Evolutionary conservation across 208 protist genomes (phyloP), one percentile per base, ranked within the genome.

Genomic region (Trypanosoma scelopori): DNA sequence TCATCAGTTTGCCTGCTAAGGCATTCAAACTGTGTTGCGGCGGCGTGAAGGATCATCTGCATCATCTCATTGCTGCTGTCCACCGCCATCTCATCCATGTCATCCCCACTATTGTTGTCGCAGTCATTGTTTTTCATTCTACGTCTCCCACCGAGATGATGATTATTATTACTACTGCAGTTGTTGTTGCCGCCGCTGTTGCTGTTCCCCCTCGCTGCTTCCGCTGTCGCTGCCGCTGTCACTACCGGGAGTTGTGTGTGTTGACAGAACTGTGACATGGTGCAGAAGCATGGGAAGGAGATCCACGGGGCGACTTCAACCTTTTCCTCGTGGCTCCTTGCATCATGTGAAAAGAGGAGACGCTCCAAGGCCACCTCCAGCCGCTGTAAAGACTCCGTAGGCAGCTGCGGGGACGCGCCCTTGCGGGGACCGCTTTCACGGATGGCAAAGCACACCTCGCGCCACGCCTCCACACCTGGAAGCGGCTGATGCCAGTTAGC

Each of bases 401-500:
- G 30, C 66, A 16, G 28, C 20, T 57, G 43, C 69, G 48, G 9
- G 43, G 68, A 57, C 76, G 63, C 52, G 81, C 47, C 28, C 46
- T 3, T 25, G 5, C 56, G 27, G 22, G 1, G 3, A 48, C 61
- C 37, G 3, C 37, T 47, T 20, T 79, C 55, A 16, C 35, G 32
- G 55, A 84, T 67, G 15, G 76, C 81, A 0, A 5, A 3, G 46
- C 69, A 63, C 51, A 84, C 50, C 5, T 12, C 37, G 30, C 39
- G 22, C 66, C 66, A 71, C 22, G 16, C 66, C 37, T 37, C 66
- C 20, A 27, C 49, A 30, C 42, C 69, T 43, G 76, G 76, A n/a
- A 81, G 65, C 18, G 71, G 74, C 25, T 69, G 63, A 20, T 47
- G 47, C 73, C 68, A 64, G 57, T 55, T 39, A 42, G 70, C 55